A percentile compares a stretch with the other conserved stretches of the same genome.
Evolutionary conservation across 1,284 basidiomycete species (phyloP).

Genomic region (Grifola frondosa): DNA sequence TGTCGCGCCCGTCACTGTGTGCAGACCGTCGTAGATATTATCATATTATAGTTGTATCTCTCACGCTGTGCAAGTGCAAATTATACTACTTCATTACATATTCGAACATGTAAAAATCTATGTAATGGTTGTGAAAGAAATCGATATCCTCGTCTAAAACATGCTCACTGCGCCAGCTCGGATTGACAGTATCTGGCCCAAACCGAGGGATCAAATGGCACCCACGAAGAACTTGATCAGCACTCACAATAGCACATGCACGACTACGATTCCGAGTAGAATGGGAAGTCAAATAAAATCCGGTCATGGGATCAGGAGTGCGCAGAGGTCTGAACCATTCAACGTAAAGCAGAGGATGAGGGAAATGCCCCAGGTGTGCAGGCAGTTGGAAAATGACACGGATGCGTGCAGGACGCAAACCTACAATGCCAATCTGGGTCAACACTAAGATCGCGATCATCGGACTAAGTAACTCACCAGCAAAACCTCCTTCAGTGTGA

Average conservation of each 20-base stretch:
- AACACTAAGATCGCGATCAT: too few species aligned
- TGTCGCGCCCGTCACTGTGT: too few species aligned
- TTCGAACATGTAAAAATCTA: slow-evolving; percentile 3
- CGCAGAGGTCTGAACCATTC: slow-evolving; percentile 4
- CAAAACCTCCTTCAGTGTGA: background rate
- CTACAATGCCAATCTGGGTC: background rate
- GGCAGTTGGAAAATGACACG: slow-evolving; percentile 1
- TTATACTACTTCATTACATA: too few species aligned
- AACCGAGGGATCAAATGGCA: slow-evolving; percentile 6
- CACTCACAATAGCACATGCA: background rate
- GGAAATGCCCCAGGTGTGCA: background rate
- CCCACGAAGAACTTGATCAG: background rate
- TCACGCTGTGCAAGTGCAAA: too few species aligned
- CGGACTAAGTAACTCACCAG: slow-evolving; percentile 1
- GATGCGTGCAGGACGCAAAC: background rate
- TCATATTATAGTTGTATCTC: too few species aligned
- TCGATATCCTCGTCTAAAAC: background rate
- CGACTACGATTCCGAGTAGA: slow-evolving; percentile 1
- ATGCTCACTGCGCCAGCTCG: background rate
- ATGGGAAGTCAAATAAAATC: background rate
- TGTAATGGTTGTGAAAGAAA: slow-evolving; percentile 1
- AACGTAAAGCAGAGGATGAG: background rate
- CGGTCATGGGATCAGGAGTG: background rate
- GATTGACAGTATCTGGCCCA: background rate
- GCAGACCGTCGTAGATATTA: too few species aligned